Conservation (phyloP, 2,329 filamentous ascomycete genomes). For the Clarireedia monteithiana region DNA sequence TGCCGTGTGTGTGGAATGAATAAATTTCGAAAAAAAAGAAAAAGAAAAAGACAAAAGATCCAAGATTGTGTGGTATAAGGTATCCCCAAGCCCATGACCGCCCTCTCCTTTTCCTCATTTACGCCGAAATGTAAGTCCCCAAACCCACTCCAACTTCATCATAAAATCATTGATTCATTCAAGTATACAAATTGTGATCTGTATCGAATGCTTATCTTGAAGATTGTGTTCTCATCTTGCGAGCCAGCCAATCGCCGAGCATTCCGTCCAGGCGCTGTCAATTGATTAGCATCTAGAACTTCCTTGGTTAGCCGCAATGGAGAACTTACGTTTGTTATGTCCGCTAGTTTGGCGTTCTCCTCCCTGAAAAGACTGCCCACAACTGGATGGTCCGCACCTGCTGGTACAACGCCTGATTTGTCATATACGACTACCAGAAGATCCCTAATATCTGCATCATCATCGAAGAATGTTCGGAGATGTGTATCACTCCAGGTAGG, state of each 20-base stretch:
- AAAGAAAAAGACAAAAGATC: constrained; percentile 6
- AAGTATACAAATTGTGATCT: constrained; percentile 8
- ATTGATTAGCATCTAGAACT: constrained; percentile 12
- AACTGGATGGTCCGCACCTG: constrained; percentile 76
- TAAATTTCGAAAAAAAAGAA: background rate
- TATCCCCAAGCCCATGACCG: constrained; percentile 3
- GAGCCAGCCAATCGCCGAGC: constrained; percentile 72
- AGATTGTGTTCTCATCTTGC: constrained; percentile 48
- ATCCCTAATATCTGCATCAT: constrained; percentile 80
- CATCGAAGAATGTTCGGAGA: constrained; percentile 84
- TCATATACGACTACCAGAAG: constrained; percentile 88
- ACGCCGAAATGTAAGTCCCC: constrained; percentile 13
- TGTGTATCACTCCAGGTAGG: constrained; percentile 76
- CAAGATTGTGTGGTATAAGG: constrained; percentile 15
- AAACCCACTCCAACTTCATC: constrained; percentile 16
- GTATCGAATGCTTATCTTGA: constrained; percentile 16
- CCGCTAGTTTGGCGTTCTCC: constrained; percentile 76
- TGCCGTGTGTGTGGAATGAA: constrained; percentile 5
- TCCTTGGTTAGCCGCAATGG: background rate
- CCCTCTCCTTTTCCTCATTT: constrained; percentile 10
- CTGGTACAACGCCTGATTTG: constrained; percentile 74
- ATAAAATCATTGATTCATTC: constrained; percentile 27
- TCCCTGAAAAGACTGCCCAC: constrained; percentile 75
- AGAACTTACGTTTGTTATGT: constrained; percentile 66
- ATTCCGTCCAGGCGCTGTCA: constrained; percentile 72